These are phyloP conservation scores for Epichloe bromicola DNA, from an alignment of 2,329 filamentous ascomycete genomes.

Conservation along the genomic window DNA sequence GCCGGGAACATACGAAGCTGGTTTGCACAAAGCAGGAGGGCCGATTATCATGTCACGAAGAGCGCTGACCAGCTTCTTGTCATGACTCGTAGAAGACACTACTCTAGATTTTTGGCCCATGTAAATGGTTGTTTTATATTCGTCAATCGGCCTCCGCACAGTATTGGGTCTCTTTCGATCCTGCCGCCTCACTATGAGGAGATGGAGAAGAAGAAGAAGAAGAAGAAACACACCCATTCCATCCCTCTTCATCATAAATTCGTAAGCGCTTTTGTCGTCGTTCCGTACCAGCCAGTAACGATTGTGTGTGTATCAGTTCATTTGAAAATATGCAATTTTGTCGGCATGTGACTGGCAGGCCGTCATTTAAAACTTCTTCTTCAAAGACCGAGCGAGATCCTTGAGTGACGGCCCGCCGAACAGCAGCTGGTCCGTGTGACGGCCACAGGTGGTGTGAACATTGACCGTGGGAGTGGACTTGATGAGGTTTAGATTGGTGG, in stretches of 20 bases:
- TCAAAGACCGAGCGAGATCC: conserved; percentile 29
- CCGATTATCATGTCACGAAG: background rate
- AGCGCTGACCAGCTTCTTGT: background rate
- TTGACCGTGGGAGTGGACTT: conserved; percentile 32
- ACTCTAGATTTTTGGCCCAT: background rate
- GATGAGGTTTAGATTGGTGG: conserved; percentile 20
- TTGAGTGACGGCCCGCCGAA: conserved; percentile 35
- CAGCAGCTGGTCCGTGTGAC: conserved; percentile 40
- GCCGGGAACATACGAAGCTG: conserved; percentile 11
- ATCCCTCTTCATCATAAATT: conserved; percentile 2
- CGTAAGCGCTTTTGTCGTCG: conserved; percentile 8
- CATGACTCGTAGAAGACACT: background rate
- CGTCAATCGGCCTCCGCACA: background rate
- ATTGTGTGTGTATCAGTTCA: background rate
- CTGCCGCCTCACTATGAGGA: background rate
- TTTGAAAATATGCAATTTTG: conserved; percentile 4
- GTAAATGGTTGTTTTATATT: background rate
- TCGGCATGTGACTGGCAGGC: background rate
- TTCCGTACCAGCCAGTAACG: conserved; percentile 17
- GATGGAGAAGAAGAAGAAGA: background rate
- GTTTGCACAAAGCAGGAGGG: background rate
- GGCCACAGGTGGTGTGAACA: conserved; percentile 40
- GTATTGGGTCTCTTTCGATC: background rate
- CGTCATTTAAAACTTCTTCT: conserved; percentile 14
- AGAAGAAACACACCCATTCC: background rate